Conservation (phyloP, 1,284 basidiomycete species). For the Phellinidium pouzarii region DNA sequence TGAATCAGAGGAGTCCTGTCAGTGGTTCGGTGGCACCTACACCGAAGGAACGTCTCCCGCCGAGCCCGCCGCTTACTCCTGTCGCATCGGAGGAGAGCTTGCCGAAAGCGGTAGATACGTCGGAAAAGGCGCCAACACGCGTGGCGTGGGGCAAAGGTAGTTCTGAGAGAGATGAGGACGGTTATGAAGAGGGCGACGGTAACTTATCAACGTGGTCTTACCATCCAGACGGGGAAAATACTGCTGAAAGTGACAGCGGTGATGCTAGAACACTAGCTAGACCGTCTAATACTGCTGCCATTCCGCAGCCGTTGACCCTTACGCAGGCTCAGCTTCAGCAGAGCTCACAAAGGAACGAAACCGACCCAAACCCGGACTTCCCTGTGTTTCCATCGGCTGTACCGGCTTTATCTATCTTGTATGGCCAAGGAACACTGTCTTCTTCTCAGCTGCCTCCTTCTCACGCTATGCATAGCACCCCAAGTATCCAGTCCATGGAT, state of each 20-base stretch:
- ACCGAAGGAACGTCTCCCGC: slow-evolving; percentile 18
- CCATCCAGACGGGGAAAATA: slow-evolving; percentile 4
- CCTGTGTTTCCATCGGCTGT: not conserved
- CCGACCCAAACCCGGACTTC: not conserved
- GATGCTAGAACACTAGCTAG: not conserved
- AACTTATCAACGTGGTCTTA: slow-evolving; percentile 7
- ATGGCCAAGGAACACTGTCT: not conserved
- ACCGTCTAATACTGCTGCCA: not conserved
- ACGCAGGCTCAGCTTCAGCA: not conserved
- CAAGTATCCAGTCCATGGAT: slow-evolving; percentile 14
- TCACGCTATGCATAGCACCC: slow-evolving; percentile 8
- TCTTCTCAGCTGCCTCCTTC: slow-evolving; percentile 1
- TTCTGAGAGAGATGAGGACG: not conserved
- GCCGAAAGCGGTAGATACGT: not conserved
- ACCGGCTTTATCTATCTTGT: not conserved
- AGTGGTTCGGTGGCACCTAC: slow-evolving; percentile 6
- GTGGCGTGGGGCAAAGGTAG: not conserved
- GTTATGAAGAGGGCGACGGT: not conserved
- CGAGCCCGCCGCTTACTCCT: slow-evolving; percentile 22
- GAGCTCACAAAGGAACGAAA: not conserved
- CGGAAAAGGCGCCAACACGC: not conserved
- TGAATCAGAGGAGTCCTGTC: not conserved
- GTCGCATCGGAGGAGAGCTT: slow-evolving; percentile 16
- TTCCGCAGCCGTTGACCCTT: not conserved
- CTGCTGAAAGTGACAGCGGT: slow-evolving; percentile 3